Evolutionary conservation across 106 monocot species (phyloP).

Genomic region (Triglochin maritima): DNA sequence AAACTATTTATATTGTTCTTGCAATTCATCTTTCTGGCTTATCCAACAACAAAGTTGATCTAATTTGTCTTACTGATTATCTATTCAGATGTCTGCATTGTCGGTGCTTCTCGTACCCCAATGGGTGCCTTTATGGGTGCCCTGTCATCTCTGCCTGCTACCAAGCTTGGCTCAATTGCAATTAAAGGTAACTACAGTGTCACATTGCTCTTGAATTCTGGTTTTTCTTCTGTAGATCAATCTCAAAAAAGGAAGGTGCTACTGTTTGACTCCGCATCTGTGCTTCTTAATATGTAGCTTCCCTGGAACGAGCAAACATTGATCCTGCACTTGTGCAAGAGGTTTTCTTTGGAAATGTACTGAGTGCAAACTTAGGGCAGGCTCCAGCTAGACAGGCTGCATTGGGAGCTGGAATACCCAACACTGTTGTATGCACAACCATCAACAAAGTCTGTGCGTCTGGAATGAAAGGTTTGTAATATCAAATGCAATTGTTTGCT

Average conservation of each 20-base stretch:
- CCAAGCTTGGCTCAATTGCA: conserved; percentile 87
- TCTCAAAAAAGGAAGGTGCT: not conserved
- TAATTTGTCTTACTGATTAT: not conserved
- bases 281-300: conserved; percentile 32
- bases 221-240: not conserved
- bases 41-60: not conserved
- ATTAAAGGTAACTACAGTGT: conserved; percentile 47
- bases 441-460: conserved; percentile 99
- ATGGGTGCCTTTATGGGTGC: conserved; percentile 91
- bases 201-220: conserved; percentile 1
- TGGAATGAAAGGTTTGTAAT: conserved; percentile 76
- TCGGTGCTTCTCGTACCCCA: conserved; percentile 90
- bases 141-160: conserved; percentile 75
- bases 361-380: conserved; percentile 96
- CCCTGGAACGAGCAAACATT: conserved; percentile 74
- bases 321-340: conserved; percentile 88
- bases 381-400: conserved; percentile 99
- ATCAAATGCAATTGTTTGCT: not conserved
- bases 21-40: not conserved
- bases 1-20: not conserved
- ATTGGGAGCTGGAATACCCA: conserved; percentile 90
- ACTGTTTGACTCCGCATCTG: not conserved
- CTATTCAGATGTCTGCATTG: conserved; percentile 85
- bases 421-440: conserved; percentile 80
- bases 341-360: conserved; percentile 91